Evolutionary conservation across 306 rosid species (phyloP).

Genomic region (Pyrus pyrifolia): DNA sequence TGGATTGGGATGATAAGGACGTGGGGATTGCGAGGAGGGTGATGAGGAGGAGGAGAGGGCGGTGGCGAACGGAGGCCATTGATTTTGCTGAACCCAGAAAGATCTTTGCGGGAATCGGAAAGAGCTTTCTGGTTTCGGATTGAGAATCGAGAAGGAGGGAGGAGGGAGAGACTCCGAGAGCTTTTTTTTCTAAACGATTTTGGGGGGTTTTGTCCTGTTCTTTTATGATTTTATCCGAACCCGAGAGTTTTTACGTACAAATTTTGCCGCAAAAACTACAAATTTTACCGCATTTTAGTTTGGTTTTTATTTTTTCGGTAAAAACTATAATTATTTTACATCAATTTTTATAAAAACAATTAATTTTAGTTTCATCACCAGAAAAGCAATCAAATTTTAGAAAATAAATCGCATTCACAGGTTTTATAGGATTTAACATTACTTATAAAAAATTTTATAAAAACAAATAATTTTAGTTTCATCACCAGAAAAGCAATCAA

Average conservation of each 20-base stretch:
- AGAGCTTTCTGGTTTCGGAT: conserved; percentile 26
- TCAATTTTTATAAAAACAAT: neutral
- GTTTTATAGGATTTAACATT: no score
- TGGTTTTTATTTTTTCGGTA: neutral
- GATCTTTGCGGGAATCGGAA: conserved; percentile 1
- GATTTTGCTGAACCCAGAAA: conserved; percentile 20
- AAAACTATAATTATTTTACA: neutral
- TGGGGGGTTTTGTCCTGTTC: neutral
- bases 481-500: no score
- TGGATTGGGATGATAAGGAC: conserved; percentile 19
- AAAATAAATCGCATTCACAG: neutral
- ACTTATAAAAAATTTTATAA: no score
- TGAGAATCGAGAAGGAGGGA: neutral
- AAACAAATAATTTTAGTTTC: no score
- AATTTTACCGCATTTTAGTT: neutral
- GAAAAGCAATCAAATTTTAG: neutral
- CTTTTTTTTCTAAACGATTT: neutral
- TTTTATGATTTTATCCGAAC: neutral
- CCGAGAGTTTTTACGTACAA: neutral
- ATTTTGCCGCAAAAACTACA: neutral
- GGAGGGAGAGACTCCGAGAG: neutral
- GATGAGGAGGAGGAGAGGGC: conserved; percentile 4
- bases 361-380: no score
- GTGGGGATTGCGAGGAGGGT: conserved; percentile 4
- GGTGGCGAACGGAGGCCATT: conserved; percentile 19